These are phyloP conservation scores for Biscutella auriculata DNA, from an alignment of 441 rosid species.

Conservation along the genomic window DNA sequence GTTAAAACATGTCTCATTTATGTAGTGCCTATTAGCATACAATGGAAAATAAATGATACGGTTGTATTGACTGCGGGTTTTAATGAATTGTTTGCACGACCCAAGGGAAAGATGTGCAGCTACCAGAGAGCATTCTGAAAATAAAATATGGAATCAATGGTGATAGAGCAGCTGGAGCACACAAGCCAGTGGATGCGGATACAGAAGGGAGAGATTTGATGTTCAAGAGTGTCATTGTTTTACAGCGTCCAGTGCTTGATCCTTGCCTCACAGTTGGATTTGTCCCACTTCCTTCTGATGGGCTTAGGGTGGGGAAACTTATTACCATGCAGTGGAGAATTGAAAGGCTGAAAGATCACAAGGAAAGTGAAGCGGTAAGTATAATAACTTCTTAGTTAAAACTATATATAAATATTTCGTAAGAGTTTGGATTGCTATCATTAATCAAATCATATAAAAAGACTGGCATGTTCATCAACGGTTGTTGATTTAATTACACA, in stretches of 20 bases:
- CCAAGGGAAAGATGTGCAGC: conserved; percentile 32
- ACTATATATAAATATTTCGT: not conserved
- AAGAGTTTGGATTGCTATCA: not conserved
- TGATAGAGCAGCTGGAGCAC: conserved; percentile 72
- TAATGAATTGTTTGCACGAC: conserved; percentile 18
- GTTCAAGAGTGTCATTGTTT: conserved; percentile 64
- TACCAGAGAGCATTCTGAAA: conserved; percentile 64
- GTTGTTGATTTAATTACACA: conserved; percentile 3
- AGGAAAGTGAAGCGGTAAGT: conserved; percentile 29
- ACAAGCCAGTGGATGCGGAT: conserved; percentile 47
- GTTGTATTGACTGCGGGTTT: not conserved
- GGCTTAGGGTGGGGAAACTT: conserved; percentile 86
- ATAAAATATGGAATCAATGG: conserved; percentile 74
- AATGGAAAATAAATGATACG: not conserved
- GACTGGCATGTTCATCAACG: no score
- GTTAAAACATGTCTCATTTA: no score
- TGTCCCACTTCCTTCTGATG: conserved; percentile 68
- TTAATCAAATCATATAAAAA: no score
- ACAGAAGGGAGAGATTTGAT: conserved; percentile 41
- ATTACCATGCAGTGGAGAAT: conserved; percentile 85
- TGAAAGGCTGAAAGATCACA: conserved; percentile 66
- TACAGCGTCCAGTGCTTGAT: conserved; percentile 89
- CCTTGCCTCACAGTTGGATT: conserved; percentile 91
- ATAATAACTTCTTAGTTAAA: not conserved
- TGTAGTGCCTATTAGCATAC: not conserved